Evolutionary conservation across 2,329 filamentous ascomycete genomes (phyloP), one percentile per base, ranked within the genome.

Genomic region (Penicillium sp.): DNA sequence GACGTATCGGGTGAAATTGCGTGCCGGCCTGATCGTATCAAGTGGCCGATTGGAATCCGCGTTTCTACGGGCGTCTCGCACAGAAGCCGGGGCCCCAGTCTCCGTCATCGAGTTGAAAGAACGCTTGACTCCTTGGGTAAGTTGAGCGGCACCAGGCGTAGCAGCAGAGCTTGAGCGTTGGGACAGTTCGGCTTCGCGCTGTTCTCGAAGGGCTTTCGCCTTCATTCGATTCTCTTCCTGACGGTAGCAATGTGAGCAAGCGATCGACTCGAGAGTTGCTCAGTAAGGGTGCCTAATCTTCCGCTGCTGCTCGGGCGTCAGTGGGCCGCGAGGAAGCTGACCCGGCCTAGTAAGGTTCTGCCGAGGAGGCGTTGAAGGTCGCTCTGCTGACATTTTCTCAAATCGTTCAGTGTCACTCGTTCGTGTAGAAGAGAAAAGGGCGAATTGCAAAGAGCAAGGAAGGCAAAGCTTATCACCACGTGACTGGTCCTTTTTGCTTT

Each of bases 1-100:
- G 62, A 98, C 90, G 65, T 86, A 97, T 67, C 93, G 91, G 50
- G 87, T 82, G 58, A 97, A 96, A 63, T 94, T 96, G 61, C 84
- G 81, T 31, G 88, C 87, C 0, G 91, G 85, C 45, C 82, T 83
- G 40, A 94, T 83, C 4, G 72, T 66, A 37, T 76, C 68, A 26
- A 71, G 62, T 6, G 70, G 71, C 8, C 69, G 65, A 26, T 59
- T 57, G 5, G 66, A 62, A 36, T 67, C 26, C 18, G 45, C 29
- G 40, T 61, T 70, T 14, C 63, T 71, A 40, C 81, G 77, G 4
- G 81, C 86, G 75, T 93, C 85, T 60, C 88, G 84, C 60, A 81
- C 80, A 26, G 78, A 87, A 10, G 77, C 69, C 1, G 79, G 79
- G 0, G 62, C 70, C 65, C 50, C 74, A 64, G 48, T 74, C 65